Base-by-base conservation (phyloP, 2,329 filamentous ascomycete genomes). In the Dryadomyces quercus-mongolicae region DNA sequence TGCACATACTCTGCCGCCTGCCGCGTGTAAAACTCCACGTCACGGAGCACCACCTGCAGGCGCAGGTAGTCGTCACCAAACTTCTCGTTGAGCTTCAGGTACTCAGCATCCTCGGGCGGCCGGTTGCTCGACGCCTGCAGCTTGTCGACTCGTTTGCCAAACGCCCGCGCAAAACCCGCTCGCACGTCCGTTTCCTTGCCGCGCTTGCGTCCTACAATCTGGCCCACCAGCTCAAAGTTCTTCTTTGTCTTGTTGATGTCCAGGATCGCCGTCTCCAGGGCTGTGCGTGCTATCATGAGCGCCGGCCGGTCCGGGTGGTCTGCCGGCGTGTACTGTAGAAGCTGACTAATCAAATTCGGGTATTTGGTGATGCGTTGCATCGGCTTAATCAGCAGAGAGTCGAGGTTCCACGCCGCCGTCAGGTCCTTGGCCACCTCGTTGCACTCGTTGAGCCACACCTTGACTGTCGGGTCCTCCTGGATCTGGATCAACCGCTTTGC, bases 201-300 rank as follows among this genome's bases (percentile, higher is more conserved):
- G 36, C 87, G 82, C 66, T 92, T 92, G 55, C 88, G 78, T 55
- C 85, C 77, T 34, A 96, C 88, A 55, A 94, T 91, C 68, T 94
- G 86, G 4, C 89, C 90, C 22, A 97, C 88, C 49, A 95, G 80
- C 67, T 96, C 89, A 56, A 92, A 90, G 53, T 94, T 91, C 71
- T 92, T 94, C 72, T 96, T 97, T 54, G 90, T 84, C 66, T 94
- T 90, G 70, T 98, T 95, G 67, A 97, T 97, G 57, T 92, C 86
- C 53, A 86, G 80, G 21, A 88, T 81, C 10, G 91, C 85, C 42
- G 76, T 78, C 59, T 86, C 81, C 13, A 85, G 65, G 4, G 70
- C 67, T 1, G 70, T 70, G 58, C 76, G 76, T 38, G 80, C 77
- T 5, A 67, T 64, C 51, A 74, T 58, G 38, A 98, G 77, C 9